Base-by-base conservation (phyloP, 257 asterid genomes). In the Hygrophila difformis region DNA sequence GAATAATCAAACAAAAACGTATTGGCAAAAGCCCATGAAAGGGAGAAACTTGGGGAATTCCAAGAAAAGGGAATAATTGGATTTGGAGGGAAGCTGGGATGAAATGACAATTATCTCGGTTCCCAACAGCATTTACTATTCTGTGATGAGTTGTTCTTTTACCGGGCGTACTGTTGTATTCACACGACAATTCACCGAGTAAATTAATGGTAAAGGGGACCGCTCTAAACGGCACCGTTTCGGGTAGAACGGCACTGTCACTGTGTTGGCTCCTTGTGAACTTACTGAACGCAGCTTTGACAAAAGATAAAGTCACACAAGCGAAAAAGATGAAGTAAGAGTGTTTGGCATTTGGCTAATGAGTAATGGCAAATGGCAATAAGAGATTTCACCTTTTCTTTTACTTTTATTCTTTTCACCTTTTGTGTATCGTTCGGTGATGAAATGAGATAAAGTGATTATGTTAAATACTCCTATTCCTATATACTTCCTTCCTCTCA, bases 21-120 rank as follows among this genome's bases (percentile, higher is more conserved):
- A 4, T n/a, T 36, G n/a, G 13, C 13, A 34, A 37, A 61, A 24
- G 14, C 12, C 12, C 19, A 67, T 49, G 36, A 37, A 28, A 55
- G 39, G 67, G 47, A 26, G 61, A 23, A 52, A 51, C 49, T 52
- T 51, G 57, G 62, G 63, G 73, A 13, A 37, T 74, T 60, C 83
- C 87, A 26, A 81, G 63, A 64, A 80, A 81, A 69, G 77, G 48
- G 55, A 39, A 47, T 47, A 75, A 55, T 71, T 77, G 81, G 81
- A 76, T 65, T 76, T 76, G 74, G 82, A 66, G 76, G 81, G 83
- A 66, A 68, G 8, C n/a, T n/a, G n/a, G 55, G 40, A 14, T 70
- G 53, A 55, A 46, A 59, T 42, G 60, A 55, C 51, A n/a, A n/a
- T 44, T 23, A 51, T 46, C 67, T 38, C 75, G 70, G 62, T 65